Evolutionary conservation across 2,329 filamentous ascomycete species (phyloP).

Genomic region (Colletotrichum sp.): DNA sequence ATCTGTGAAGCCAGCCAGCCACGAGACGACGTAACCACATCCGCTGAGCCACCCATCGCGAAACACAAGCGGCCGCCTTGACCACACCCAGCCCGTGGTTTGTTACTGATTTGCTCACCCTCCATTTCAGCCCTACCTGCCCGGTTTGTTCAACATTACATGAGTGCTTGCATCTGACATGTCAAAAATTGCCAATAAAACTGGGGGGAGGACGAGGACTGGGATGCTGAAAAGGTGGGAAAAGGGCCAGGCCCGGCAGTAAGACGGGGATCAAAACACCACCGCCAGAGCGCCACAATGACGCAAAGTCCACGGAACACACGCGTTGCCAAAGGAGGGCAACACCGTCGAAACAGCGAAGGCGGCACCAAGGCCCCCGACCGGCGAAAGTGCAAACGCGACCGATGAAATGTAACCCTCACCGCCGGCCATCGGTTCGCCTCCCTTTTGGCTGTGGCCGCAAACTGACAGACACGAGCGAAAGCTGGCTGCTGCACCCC

Average conservation of each 20-base stretch:
- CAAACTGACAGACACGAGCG: neutral
- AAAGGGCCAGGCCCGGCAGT: neutral
- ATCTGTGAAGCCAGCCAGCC: neutral
- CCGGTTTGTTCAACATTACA: neutral
- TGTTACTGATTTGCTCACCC: neutral
- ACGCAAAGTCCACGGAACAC: neutral
- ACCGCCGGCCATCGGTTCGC: neutral
- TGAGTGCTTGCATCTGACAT: neutral
- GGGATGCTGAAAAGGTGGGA: neutral
- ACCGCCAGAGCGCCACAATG: conserved; percentile 3
- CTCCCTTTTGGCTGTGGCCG: neutral
- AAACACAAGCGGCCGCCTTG: conserved; percentile 3
- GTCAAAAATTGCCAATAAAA: neutral
- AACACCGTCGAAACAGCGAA: neutral
- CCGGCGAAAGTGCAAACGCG: neutral
- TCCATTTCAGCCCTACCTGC: neutral
- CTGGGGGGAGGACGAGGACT: neutral
- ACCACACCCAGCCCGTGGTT: neutral
- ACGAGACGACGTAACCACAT: neutral
- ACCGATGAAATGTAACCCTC: neutral
- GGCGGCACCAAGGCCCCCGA: neutral
- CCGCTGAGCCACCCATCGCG: neutral
- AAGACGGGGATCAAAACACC: neutral
- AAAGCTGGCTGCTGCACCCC: neutral
- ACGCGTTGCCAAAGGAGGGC: neutral